phyloP scores from a whole-genome alignment of 2,329 filamentous ascomycete species.

The Colletotrichum somersetense region DNA sequence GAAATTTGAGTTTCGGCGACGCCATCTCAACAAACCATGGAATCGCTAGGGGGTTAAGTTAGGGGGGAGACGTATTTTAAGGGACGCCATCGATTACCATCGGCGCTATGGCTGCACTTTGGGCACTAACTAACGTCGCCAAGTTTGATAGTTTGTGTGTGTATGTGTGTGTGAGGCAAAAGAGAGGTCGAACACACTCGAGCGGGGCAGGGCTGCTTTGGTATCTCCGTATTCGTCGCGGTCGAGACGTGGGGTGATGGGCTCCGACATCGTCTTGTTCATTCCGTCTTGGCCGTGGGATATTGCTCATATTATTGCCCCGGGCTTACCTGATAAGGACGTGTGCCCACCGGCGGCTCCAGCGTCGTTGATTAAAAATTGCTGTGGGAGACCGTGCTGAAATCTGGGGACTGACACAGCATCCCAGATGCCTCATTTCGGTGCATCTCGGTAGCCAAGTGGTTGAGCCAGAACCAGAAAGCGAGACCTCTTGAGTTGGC shows the following conservation, averaged over 20 bases:
- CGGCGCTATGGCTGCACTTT: neutral
- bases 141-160: conserved; percentile 11
- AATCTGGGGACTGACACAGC: conserved; percentile 37
- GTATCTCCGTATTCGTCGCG: conserved; percentile 2
- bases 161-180: no score
- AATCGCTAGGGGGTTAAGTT: conserved; percentile 1
- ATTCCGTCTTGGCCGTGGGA: conserved; percentile 23
- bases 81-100: conserved; percentile 3
- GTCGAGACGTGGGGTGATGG: conserved; percentile 5
- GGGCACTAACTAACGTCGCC: conserved; percentile 3
- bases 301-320: conserved; percentile 25
- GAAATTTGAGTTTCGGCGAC: conserved; percentile 29
- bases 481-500: conserved; percentile 13
- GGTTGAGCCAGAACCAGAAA: conserved; percentile 27
- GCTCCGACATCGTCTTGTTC: conserved; percentile 8
- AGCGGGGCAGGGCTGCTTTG: conserved; percentile 23
- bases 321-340: conserved; percentile 23
- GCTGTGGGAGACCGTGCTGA: neutral
- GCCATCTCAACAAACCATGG: conserved; percentile 26
- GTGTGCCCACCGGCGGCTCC: conserved; percentile 30
- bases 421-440: conserved; percentile 37
- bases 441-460: conserved; percentile 38
- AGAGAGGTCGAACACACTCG: conserved; percentile 13
- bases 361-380: conserved; percentile 24
- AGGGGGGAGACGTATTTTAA: conserved; percentile 5